phyloP scores from a whole-genome alignment of 768 basidiomycete genomes.

The Artomyces pyxidatus region DNA sequence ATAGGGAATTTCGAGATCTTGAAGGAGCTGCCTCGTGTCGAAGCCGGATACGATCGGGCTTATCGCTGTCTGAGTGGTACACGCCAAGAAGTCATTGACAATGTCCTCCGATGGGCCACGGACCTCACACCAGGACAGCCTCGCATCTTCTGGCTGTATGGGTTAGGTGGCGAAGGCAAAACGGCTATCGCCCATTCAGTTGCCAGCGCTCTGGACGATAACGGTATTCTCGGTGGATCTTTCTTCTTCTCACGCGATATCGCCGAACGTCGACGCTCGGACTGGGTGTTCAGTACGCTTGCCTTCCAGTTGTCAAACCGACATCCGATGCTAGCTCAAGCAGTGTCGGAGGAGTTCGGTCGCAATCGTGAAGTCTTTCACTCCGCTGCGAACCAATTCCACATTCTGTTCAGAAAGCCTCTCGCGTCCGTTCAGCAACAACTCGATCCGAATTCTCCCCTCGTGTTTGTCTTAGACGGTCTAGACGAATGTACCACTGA shows the following conservation, averaged over 20 bases:
- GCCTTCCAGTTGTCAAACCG: slow-evolving; percentile 22
- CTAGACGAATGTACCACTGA: slow-evolving; percentile 26
- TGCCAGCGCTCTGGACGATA: slow-evolving; percentile 16
- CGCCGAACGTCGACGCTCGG: slow-evolving; percentile 15
- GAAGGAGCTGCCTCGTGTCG: neutral
- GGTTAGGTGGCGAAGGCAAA: slow-evolving; percentile 31
- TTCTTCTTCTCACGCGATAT: slow-evolving; percentile 25
- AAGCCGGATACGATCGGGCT: neutral
- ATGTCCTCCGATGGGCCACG: neutral
- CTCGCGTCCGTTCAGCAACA: neutral
- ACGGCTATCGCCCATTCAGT: slow-evolving; percentile 30
- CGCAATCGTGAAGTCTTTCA: neutral
- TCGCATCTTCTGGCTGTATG: slow-evolving; percentile 24
- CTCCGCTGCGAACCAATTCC: neutral
- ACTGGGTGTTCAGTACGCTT: slow-evolving; percentile 26
- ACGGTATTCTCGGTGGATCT: slow-evolving; percentile 23
- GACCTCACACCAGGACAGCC: neutral
- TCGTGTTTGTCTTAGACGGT: slow-evolving; percentile 29
- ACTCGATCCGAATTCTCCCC: neutral
- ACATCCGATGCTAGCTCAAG: slow-evolving; percentile 5
- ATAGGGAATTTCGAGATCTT: neutral
- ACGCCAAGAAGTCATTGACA: neutral
- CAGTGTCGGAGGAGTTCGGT: neutral
- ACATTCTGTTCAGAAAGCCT: slow-evolving; percentile 12
- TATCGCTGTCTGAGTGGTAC: neutral